Evolutionary conservation across 495 filamentous ascomycete genomes (phyloP).

Genomic region (Massariosphaeria phaeospora): DNA sequence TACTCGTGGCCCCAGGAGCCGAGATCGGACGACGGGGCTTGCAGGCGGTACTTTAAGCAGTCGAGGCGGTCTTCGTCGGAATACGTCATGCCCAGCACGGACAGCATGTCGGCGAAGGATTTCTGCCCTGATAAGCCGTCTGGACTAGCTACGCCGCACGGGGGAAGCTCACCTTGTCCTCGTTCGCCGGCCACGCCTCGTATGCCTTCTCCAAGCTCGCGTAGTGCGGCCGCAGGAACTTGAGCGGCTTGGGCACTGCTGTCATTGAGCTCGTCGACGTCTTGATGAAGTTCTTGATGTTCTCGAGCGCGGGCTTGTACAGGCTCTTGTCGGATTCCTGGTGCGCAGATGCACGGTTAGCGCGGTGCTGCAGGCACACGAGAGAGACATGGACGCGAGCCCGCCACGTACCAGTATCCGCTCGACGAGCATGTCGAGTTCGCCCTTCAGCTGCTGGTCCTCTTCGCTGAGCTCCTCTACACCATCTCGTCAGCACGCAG

Average conservation of each 20-base stretch:
- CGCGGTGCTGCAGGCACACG: slow-evolving; percentile 13
- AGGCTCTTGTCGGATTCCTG: slow-evolving; percentile 83
- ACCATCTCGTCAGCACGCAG: slow-evolving; percentile 21
- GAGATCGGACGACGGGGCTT: slow-evolving; percentile 85
- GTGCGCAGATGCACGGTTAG: slow-evolving; percentile 3
- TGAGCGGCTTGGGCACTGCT: slow-evolving; percentile 94
- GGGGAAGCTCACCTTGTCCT: slow-evolving; percentile 60
- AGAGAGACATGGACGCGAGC: neutral
- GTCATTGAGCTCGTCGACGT: slow-evolving; percentile 99
- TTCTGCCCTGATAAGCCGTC: slow-evolving; percentile 44
- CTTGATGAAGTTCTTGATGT: slow-evolving; percentile 96
- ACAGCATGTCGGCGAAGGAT: slow-evolving; percentile 89
- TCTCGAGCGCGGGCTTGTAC: slow-evolving; percentile 86
- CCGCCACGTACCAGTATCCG: slow-evolving; percentile 68
- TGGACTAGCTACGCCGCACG: neutral
- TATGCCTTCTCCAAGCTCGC: slow-evolving; percentile 77
- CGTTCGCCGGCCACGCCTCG: slow-evolving; percentile 77
- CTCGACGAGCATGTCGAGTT: slow-evolving; percentile 98
- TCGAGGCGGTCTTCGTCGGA: slow-evolving; percentile 94
- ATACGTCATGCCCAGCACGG: slow-evolving; percentile 98
- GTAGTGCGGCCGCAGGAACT: slow-evolving; percentile 95
- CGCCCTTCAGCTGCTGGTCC: slow-evolving; percentile 94
- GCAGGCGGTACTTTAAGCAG: slow-evolving; percentile 88
- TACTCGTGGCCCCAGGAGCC: slow-evolving; percentile 99
- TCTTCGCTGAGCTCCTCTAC: slow-evolving; percentile 92